Conservation (phyloP, 306 rosid species). For the Pyrus communis region DNA sequence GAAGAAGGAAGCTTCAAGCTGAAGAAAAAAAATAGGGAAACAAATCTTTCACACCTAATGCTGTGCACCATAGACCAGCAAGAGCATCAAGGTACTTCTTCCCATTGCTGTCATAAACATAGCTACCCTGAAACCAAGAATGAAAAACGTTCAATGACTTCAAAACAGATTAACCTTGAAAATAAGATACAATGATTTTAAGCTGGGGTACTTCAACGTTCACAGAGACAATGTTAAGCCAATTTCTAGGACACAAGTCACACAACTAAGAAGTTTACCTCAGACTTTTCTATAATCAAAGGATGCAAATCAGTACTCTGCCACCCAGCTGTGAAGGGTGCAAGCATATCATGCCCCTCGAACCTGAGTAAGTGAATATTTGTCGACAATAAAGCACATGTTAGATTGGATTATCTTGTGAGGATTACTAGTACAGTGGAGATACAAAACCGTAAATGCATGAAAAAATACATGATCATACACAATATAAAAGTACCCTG, state of each 20-base stretch:
- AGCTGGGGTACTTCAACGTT: background rate
- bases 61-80: constrained; percentile 94
- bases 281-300: constrained; percentile 73
- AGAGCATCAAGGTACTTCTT: constrained; percentile 88
- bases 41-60: constrained; percentile 43
- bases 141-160: constrained; percentile 2
- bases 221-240: background rate
- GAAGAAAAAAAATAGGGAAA: background rate
- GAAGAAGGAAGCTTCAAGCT: background rate
- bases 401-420: background rate
- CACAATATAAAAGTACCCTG: background rate
- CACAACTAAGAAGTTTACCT: constrained; percentile 29
- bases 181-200: background rate
- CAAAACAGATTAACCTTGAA: background rate
- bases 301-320: constrained; percentile 57
- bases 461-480: background rate
- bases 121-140: constrained; percentile 69
- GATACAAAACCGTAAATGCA: constrained; percentile 4
- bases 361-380: constrained; percentile 38
- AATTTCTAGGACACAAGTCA: background rate
- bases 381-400: constrained; percentile 11
- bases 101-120: constrained; percentile 76
- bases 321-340: constrained; percentile 96
- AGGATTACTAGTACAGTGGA: background rate
- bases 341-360: constrained; percentile 90